phyloP scores from a whole-genome alignment of 169 alveolate genomes.

The Theileria equi region DNA sequence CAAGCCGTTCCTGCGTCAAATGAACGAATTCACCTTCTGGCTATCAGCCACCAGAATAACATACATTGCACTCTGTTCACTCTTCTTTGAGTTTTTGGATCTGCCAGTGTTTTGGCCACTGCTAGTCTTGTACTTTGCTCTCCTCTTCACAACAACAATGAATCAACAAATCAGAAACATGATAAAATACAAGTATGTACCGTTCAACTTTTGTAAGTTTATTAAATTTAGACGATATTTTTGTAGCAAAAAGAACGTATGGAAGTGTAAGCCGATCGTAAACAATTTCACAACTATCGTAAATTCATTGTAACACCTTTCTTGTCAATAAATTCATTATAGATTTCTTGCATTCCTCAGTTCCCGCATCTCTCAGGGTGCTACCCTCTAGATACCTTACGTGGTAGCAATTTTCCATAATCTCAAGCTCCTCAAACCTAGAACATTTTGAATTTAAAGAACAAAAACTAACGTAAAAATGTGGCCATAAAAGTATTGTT shows the following conservation, averaged over 20 bases:
- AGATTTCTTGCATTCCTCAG: constrained; percentile 24
- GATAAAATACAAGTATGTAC: constrained; percentile 77
- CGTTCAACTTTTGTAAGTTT: constrained; percentile 69
- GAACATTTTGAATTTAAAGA: not conserved
- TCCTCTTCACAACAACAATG: constrained; percentile 84
- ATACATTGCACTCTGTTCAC: constrained; percentile 57
- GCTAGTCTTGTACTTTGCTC: constrained; percentile 80
- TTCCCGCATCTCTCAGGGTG: constrained; percentile 48
- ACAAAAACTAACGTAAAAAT: constrained; percentile 45
- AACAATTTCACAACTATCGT: no score
- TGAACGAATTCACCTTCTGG: constrained; percentile 88
- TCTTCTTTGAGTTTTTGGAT: constrained; percentile 76
- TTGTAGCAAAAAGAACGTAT: constrained; percentile 31
- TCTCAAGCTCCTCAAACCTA: constrained; percentile 50
- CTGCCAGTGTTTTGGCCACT: constrained; percentile 91
- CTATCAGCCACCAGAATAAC: constrained; percentile 74
- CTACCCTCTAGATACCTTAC: constrained; percentile 40
- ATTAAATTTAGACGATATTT: not conserved
- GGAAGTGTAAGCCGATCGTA: no score
- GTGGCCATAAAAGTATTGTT: constrained; percentile 60
- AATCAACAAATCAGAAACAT: constrained; percentile 81
- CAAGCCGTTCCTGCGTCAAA: constrained; percentile 85
- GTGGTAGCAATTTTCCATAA: constrained; percentile 44
- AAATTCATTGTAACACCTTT: not conserved
- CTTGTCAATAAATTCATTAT: constrained; percentile 18